A percentile compares a stretch with the other conserved stretches of the same genome.
These are phyloP conservation scores for Lactarius sanguifluus DNA, from an alignment of 768 basidiomycete species.

Conservation along the genomic window DNA sequence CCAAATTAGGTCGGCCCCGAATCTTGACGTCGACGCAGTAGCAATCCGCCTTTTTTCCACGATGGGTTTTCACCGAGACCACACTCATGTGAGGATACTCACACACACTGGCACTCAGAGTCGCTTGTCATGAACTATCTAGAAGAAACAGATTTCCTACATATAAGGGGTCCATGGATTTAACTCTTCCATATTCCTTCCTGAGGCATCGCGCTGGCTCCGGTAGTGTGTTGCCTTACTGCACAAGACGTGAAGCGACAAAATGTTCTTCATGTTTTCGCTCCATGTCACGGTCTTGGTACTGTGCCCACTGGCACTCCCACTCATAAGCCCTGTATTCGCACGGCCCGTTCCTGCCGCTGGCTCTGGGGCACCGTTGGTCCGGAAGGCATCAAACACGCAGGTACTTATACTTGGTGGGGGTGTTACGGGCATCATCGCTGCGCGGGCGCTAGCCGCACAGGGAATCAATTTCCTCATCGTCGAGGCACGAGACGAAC, in stretches of 20 bases:
- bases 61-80: not conserved
- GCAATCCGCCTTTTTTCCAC: not conserved
- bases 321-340: not conserved
- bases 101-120: not conserved
- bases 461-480: slow-evolving; percentile 57
- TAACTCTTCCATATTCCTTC: not conserved
- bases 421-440: slow-evolving; percentile 61
- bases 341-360: not conserved
- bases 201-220: not conserved
- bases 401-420: slow-evolving; percentile 61
- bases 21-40: too few species aligned
- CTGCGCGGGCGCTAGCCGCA: slow-evolving; percentile 55
- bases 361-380: not conserved
- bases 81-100: not conserved
- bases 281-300: not conserved
- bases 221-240: not conserved
- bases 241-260: not conserved
- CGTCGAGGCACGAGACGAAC: slow-evolving; percentile 51
- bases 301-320: not conserved
- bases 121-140: not conserved
- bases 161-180: not conserved
- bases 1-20: too few species aligned
- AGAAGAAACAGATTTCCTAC: not conserved
- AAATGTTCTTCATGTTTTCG: not conserved
- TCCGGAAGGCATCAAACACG: slow-evolving; percentile 16